These are phyloP conservation scores for Lactarius tabidus DNA, from an alignment of 768 basidiomycete species.

Conservation along the genomic window DNA sequence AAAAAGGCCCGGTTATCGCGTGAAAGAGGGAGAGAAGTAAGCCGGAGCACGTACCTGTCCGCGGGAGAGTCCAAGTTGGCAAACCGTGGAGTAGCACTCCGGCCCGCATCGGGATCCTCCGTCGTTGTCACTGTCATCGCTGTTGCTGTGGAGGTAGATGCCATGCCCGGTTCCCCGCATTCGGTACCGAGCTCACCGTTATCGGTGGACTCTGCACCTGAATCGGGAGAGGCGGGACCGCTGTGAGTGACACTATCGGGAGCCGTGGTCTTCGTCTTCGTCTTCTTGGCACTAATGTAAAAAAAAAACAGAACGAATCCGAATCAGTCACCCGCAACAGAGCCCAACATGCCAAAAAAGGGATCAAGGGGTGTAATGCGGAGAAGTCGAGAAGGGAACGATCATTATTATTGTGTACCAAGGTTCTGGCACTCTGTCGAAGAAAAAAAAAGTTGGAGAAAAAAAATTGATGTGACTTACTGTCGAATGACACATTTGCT, in stretches of 20 bases:
- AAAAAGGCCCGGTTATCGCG: not conserved
- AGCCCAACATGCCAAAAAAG: not conserved
- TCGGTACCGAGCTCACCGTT: conserved; percentile 30
- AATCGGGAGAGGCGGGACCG: conserved; percentile 7
- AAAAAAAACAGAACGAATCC: conserved; percentile 10
- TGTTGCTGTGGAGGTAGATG: not conserved
- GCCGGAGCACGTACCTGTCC: conserved; percentile 51
- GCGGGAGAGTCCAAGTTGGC: conserved; percentile 57
- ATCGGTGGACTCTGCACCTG: conserved; percentile 21
- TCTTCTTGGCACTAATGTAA: conserved; percentile 28
- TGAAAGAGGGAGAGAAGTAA: conserved; percentile 8
- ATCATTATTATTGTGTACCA: not conserved
- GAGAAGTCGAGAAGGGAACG: conserved; percentile 5
- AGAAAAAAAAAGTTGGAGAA: conserved; percentile 2
- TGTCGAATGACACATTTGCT: conserved; percentile 69
- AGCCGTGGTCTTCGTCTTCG: conserved; percentile 17
- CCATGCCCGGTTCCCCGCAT: conserved; percentile 16
- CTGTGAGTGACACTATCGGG: conserved; percentile 17
- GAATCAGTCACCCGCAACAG: not conserved
- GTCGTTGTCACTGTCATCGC: not conserved
- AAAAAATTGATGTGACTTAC: conserved; percentile 40
- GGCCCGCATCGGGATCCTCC: conserved; percentile 21
- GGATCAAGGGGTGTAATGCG: not conserved
- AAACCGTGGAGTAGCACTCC: conserved; percentile 30
- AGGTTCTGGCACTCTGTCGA: conserved; percentile 2